These are phyloP conservation scores for Aspergillus sp. DNA, from an alignment of 2,329 filamentous ascomycete genomes.

Conservation along the genomic window DNA sequence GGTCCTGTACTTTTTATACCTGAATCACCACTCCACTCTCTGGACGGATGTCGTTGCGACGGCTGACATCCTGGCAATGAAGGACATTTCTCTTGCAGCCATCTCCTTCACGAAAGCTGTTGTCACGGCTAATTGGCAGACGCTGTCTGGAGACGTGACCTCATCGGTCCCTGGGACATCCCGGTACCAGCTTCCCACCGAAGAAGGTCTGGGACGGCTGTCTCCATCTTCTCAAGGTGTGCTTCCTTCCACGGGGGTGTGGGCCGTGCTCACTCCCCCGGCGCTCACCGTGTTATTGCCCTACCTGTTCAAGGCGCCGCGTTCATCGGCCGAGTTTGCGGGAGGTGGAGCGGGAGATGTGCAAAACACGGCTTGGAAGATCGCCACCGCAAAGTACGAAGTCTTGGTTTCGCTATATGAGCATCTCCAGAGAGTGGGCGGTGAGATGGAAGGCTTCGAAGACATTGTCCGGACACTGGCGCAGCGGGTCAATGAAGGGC, in stretches of 20 bases:
- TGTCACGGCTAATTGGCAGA: conserved; percentile 55
- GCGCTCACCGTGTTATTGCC: conserved; percentile 53
- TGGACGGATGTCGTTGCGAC: conserved; percentile 54
- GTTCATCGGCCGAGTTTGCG: conserved; percentile 58
- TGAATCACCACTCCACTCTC: conserved; percentile 50
- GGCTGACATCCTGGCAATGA: conserved; percentile 58
- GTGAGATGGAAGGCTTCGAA: conserved; percentile 35
- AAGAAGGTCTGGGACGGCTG: conserved; percentile 36
- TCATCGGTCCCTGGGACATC: conserved; percentile 20
- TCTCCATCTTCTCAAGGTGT: conserved; percentile 34
- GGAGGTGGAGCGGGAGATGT: conserved; percentile 55
- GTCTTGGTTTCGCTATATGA: conserved; percentile 51
- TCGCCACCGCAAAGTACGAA: conserved; percentile 59
- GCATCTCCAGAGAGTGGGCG: conserved; percentile 30
- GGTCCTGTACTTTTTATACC: conserved; percentile 55
- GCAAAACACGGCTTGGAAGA: conserved; percentile 57
- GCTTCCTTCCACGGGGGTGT: conserved; percentile 47
- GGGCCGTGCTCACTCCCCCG: conserved; percentile 53
- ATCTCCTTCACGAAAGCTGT: conserved; percentile 53
- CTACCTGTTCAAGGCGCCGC: conserved; percentile 57
- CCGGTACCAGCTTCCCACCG: conserved; percentile 40
- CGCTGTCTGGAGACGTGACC: conserved; percentile 30
- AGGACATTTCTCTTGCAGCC: conserved; percentile 56
- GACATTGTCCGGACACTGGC: conserved; percentile 41
- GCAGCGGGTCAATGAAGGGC: conserved; percentile 43